phyloP scores from a whole-genome alignment of 1,139 yeast species.

The Spathaspora sp. region DNA sequence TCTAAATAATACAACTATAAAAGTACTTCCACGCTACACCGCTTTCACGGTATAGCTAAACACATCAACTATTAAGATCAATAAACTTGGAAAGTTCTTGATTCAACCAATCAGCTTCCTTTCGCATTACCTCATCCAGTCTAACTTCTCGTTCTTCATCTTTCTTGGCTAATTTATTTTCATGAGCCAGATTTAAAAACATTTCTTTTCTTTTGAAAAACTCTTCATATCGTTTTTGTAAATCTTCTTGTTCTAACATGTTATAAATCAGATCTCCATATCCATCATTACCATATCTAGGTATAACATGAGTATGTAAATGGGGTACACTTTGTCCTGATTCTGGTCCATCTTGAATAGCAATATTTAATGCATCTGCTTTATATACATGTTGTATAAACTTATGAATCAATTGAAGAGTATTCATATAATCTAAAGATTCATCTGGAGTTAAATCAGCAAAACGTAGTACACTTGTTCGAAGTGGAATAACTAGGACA shows the following conservation, averaged over 20 bases:
- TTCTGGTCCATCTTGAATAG: constrained; percentile 94
- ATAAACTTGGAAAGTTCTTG: constrained; percentile 37
- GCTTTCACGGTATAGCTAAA: too few relatives aligned
- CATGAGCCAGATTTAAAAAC: constrained; percentile 15
- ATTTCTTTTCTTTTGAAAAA: constrained; percentile 28
- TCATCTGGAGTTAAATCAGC: constrained; percentile 72
- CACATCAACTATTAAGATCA: background rate
- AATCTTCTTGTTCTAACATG: constrained; percentile 50
- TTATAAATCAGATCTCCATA: constrained; percentile 62
- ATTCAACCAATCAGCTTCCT: constrained; percentile 57
- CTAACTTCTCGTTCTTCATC: constrained; percentile 54
- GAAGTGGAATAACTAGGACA: constrained; percentile 76
- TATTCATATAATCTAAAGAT: constrained; percentile 70
- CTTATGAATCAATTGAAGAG: constrained; percentile 69
- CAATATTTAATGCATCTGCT: constrained; percentile 81
- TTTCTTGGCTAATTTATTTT: constrained; percentile 22
- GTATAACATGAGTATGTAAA: constrained; percentile 89
- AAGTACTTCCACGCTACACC: background rate
- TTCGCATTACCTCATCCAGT: constrained; percentile 57
- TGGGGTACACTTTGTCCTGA: constrained; percentile 96
- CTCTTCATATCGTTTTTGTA: constrained; percentile 29
- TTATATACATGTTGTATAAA: constrained; percentile 64
- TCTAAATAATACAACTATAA: background rate
- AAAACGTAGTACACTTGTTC: constrained; percentile 58
- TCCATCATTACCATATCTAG: constrained; percentile 65